phyloP scores from a whole-genome alignment of 78 protist species.

The Dictyostelium intermedium region DNA sequence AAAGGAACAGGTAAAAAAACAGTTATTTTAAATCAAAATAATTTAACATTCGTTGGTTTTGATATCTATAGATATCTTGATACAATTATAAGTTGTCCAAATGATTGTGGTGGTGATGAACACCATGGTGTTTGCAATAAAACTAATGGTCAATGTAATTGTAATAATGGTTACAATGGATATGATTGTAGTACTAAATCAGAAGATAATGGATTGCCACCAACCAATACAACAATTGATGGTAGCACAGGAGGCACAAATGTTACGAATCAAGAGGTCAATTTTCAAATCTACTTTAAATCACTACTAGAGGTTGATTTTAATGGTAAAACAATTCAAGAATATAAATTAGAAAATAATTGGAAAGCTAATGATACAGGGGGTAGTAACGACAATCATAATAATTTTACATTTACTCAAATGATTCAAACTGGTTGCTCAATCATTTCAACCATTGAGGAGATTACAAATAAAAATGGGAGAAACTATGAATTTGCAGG shows the following conservation, averaged over 20 bases:
- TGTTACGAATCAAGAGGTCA: neutral
- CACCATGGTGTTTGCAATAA: neutral
- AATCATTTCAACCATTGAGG: neutral
- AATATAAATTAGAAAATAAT: neutral
- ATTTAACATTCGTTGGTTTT: neutral
- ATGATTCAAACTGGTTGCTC: neutral
- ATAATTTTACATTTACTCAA: neutral
- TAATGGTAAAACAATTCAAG: neutral
- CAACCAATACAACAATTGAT: neutral
- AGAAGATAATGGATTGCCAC: too few relatives aligned
- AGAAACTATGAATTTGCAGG: neutral
- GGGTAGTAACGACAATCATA: too few relatives aligned
- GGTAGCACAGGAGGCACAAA: neutral
- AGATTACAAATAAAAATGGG: neutral
- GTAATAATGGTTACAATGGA: neutral
- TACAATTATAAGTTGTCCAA: neutral
- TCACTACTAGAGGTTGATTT: neutral
- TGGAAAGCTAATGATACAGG: neutral
- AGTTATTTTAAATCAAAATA: neutral
- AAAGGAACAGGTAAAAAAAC: neutral
- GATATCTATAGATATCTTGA: neutral
- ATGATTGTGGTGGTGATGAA: neutral
- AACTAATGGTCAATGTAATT: neutral
- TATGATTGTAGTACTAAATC: neutral
- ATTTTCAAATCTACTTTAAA: neutral